Evolutionary conservation across 768 basidiomycete genomes (phyloP).

Genomic region (Mycena crocata): DNA sequence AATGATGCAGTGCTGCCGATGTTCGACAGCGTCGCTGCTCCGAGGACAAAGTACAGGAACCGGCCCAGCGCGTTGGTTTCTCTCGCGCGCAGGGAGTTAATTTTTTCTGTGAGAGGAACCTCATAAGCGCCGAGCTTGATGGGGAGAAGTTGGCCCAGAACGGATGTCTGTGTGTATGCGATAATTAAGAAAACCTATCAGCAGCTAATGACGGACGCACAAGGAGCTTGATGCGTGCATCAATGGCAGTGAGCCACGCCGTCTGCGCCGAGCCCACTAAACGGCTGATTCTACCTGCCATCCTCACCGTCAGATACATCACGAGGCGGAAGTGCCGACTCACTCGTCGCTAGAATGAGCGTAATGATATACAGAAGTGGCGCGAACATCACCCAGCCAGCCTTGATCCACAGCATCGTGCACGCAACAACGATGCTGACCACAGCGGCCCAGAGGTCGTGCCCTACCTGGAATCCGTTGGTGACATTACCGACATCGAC

Average conservation of each 20-base stretch:
- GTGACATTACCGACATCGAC: constrained; percentile 22
- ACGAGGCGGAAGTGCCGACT: background rate
- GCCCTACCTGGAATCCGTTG: constrained; percentile 1
- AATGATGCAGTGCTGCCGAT: constrained; percentile 16
- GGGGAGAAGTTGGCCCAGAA: constrained; percentile 22
- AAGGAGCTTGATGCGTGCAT: constrained; percentile 17
- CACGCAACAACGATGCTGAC: constrained; percentile 14
- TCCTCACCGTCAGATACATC: background rate
- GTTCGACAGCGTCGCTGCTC: constrained; percentile 4
- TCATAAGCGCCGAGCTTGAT: constrained; percentile 24
- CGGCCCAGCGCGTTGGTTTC: constrained; percentile 7
- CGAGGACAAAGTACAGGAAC: background rate
- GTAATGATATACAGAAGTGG: constrained; percentile 16
- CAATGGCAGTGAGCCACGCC: constrained; percentile 15
- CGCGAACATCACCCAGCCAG: constrained; percentile 16
- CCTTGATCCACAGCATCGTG: constrained; percentile 17
- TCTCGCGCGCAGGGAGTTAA: constrained; percentile 9
- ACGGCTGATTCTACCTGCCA: background rate
- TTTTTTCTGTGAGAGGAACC: background rate
- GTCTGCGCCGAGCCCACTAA: constrained; percentile 14
- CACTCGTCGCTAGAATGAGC: constrained; percentile 7
- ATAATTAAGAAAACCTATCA: background rate
- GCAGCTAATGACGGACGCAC: background rate
- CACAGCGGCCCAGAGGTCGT: constrained; percentile 21
- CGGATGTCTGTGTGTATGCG: constrained; percentile 4